These are phyloP conservation scores for Pseudogymnoascus sp. DNA, from an alignment of 2,329 filamentous ascomycete genomes.

Conservation along the genomic window DNA sequence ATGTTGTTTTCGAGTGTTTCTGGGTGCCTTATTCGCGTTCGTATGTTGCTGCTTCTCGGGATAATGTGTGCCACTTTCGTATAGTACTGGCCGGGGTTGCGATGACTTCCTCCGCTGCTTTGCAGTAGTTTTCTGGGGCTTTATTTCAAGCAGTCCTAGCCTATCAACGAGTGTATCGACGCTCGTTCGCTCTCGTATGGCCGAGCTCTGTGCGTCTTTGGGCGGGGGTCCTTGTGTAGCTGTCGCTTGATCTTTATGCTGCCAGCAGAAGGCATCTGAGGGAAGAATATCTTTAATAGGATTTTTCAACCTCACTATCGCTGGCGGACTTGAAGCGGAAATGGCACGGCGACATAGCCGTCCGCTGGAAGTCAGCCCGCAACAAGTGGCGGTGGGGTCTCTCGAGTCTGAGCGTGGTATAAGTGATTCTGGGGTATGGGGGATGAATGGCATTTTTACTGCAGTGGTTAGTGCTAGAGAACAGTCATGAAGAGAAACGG, in stretches of 20 bases:
- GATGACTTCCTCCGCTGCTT: slow-evolving; percentile 22
- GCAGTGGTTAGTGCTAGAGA: slow-evolving; percentile 3
- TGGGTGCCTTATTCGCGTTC: slow-evolving; percentile 8
- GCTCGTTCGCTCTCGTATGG: slow-evolving; percentile 61
- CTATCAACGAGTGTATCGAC: slow-evolving; percentile 81
- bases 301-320: slow-evolving; percentile 21
- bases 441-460: slow-evolving; percentile 53
- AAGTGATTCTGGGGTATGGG: slow-evolving; percentile 72
- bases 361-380: slow-evolving; percentile 77
- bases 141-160: slow-evolving; percentile 64
- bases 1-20: background rate
- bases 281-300: slow-evolving; percentile 13
- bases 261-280: slow-evolving; percentile 67
- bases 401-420: slow-evolving; percentile 77
- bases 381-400: slow-evolving; percentile 76
- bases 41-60: slow-evolving; percentile 21
- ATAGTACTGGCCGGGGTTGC: slow-evolving; percentile 13
- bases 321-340: slow-evolving; percentile 32
- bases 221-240: slow-evolving; percentile 39
- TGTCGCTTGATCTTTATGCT: slow-evolving; percentile 80
- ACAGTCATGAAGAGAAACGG: background rate
- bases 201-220: slow-evolving; percentile 38
- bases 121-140: slow-evolving; percentile 19
- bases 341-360: slow-evolving; percentile 73
- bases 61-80: slow-evolving; percentile 19